Conservation (phyloP, 306 rosid species). For the Lathyrus tuberosus region DNA sequence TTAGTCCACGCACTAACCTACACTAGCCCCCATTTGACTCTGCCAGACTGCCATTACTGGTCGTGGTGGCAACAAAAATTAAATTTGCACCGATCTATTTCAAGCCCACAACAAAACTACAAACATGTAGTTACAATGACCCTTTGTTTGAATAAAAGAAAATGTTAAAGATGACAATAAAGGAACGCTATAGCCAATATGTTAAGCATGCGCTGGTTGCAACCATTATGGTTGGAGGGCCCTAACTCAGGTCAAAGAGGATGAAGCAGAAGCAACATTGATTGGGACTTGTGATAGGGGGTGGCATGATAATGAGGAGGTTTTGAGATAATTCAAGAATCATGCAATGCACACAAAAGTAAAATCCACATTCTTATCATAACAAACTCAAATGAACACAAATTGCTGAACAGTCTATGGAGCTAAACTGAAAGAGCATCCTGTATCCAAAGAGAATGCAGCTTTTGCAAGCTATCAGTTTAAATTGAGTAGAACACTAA, state of each 20-base stretch:
- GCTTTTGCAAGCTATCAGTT: slow-evolving; percentile 7
- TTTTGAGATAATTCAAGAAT: neutral
- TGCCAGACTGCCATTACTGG: no score
- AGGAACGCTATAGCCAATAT: no score
- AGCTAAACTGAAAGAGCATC: slow-evolving; percentile 33
- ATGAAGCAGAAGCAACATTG: neutral
- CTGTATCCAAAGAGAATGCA: slow-evolving; percentile 14
- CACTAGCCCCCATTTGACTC: no score
- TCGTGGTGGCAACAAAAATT: neutral
- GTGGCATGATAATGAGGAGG: neutral
- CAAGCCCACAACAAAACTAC: neutral
- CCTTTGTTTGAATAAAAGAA: neutral
- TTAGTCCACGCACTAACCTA: no score
- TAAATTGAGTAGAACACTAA: slow-evolving; percentile 21
- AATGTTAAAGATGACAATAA: neutral
- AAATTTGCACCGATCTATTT: neutral
- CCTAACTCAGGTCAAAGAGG: neutral
- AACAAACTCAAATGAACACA: neutral
- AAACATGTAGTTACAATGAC: neutral
- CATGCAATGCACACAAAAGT: neutral
- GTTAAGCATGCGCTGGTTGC: neutral
- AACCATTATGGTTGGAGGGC: neutral
- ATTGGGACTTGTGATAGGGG: neutral
- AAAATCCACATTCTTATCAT: neutral
- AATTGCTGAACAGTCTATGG: slow-evolving; percentile 1